These are phyloP conservation scores for Avena eriantha DNA, from an alignment of 176 grass and related monocot genomes.

Conservation along the genomic window DNA sequence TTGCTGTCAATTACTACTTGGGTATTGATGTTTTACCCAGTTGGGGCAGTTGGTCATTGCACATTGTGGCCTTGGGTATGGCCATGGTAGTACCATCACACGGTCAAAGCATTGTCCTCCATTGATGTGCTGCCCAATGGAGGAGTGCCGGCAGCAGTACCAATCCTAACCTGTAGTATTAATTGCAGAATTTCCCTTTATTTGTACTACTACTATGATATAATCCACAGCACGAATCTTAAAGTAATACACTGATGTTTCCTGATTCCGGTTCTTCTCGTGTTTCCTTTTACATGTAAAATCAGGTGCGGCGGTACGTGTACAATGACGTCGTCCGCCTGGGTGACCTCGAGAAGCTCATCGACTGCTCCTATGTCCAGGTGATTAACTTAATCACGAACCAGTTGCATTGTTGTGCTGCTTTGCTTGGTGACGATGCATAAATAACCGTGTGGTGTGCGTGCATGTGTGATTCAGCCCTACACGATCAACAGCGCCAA, in stretches of 20 bases:
- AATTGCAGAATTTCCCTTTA: neutral
- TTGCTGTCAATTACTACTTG: neutral
- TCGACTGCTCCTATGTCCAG: slow-evolving; percentile 95
- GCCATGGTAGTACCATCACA: neutral
- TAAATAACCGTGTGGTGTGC: neutral
- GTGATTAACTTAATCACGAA: slow-evolving; percentile 33
- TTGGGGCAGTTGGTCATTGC: slow-evolving; percentile 44
- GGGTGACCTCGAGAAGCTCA: slow-evolving; percentile 88
- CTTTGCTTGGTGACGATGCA: neutral
- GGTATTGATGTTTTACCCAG: neutral
- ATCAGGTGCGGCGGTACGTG: slow-evolving; percentile 87
- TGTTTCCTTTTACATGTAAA: neutral
- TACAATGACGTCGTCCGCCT: slow-evolving; percentile 95
- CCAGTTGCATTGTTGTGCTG: neutral
- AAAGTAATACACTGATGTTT: neutral
- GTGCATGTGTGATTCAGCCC: slow-evolving; percentile 44
- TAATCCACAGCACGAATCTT: neutral
- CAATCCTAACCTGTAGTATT: neutral
- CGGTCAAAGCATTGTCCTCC: slow-evolving; percentile 66
- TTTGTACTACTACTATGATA: neutral
- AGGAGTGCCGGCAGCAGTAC: slow-evolving; percentile 25
- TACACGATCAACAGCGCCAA: slow-evolving; percentile 99
- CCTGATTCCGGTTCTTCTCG: neutral
- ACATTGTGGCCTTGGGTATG: neutral
- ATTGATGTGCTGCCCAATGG: slow-evolving; percentile 38